Conservation (phyloP, 106 monocot species). For the Dendrobium officinale region DNA sequence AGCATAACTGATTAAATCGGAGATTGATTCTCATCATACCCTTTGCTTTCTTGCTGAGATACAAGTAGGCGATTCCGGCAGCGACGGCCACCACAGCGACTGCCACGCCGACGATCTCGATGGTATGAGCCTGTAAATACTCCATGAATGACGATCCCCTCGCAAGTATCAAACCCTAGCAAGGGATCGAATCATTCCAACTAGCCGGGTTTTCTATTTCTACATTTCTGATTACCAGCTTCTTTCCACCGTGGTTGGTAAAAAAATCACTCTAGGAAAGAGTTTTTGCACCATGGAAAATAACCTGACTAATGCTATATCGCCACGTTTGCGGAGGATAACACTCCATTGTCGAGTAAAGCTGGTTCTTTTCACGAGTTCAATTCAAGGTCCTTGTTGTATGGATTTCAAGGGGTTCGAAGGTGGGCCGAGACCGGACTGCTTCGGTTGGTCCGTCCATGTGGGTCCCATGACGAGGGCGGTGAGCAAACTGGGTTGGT, state of each 20-base stretch:
- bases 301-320: too few relatives aligned
- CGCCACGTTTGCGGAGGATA: too few relatives aligned
- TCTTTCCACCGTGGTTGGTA: neutral
- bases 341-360: too few relatives aligned
- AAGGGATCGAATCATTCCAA: neutral
- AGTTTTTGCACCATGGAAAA: too few relatives aligned
- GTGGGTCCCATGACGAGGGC: too few relatives aligned
- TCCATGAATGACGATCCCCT: slow-evolving; percentile 39
- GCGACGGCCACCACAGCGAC: slow-evolving; percentile 66
- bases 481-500: too few relatives aligned
- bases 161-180: neutral
- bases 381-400: too few relatives aligned
- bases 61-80: slow-evolving; percentile 52
- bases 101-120: slow-evolving; percentile 42
- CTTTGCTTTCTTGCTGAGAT: slow-evolving; percentile 52
- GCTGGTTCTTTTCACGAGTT: too few relatives aligned
- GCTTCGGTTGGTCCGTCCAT: too few relatives aligned
- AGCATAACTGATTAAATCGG: neutral
- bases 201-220: neutral
- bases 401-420: too few relatives aligned
- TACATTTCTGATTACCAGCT: neutral
- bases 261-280: neutral
- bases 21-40: slow-evolving; percentile 28
- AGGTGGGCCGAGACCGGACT: too few relatives aligned
- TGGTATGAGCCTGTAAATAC: slow-evolving; percentile 26